A percentile compares a stretch with the other conserved stretches of the same genome.
phyloP scores from a whole-genome alignment of 257 asterid genomes.

The Nicotiana tomentosiformis region DNA sequence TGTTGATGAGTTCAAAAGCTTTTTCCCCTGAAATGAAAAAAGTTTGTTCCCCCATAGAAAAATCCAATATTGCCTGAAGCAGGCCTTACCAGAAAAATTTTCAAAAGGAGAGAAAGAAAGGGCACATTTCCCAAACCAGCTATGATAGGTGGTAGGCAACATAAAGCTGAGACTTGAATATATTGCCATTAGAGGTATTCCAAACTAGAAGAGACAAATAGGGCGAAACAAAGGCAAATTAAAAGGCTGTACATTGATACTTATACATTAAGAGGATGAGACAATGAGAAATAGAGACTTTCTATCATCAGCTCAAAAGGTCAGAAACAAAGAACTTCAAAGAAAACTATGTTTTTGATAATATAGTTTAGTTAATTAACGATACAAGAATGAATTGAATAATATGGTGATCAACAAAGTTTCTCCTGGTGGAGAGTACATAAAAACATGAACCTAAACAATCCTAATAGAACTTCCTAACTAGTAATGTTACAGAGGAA shows the following conservation, averaged over 20 bases:
- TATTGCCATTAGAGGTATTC: not conserved
- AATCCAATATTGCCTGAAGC: too few species aligned
- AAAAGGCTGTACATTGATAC: not conserved
- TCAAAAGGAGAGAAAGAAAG: too few species aligned
- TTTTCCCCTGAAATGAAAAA: too few species aligned
- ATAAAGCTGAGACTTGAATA: too few species aligned
- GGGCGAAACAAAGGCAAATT: not conserved
- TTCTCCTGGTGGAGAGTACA: constrained; percentile 4
- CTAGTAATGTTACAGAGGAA: constrained; percentile 30
- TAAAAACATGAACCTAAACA: constrained; percentile 21
- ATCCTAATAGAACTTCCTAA: constrained; percentile 24
- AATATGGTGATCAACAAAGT: not conserved
- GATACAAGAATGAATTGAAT: constrained; percentile 28
- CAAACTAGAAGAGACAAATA: too few species aligned
- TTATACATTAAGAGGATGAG: not conserved
- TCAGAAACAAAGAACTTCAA: not conserved
- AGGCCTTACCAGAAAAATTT: too few species aligned
- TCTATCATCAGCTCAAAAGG: too few species aligned
- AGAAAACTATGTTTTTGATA: too few species aligned
- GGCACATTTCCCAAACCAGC: too few species aligned
- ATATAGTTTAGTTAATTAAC: constrained; percentile 13
- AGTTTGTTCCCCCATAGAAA: too few species aligned
- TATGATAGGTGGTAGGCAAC: too few species aligned
- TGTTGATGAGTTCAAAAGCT: too few species aligned
- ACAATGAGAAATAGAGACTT: not conserved